Conservation (phyloP, 495 filamentous ascomycete genomes). For the Trichoderma asperelloides region DNA sequence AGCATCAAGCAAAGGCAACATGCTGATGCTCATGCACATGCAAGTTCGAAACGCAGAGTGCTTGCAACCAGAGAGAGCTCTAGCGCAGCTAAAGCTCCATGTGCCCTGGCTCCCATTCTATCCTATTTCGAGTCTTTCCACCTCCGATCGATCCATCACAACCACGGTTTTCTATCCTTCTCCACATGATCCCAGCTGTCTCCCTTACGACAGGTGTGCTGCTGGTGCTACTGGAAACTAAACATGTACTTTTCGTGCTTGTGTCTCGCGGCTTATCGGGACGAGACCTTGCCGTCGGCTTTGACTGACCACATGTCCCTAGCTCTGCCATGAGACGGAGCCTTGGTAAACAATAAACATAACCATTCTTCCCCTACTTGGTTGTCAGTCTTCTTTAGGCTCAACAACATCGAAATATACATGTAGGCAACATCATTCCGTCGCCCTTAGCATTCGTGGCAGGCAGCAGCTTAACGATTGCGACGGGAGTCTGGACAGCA, state of each 20-base stretch:
- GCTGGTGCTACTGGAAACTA: no score
- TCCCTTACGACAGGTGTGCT: no score
- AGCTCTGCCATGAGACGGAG: not conserved
- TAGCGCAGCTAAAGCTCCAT: not conserved
- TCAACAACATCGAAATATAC: no score
- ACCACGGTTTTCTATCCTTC: not conserved
- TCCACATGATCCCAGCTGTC: not conserved
- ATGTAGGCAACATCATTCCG: no score
- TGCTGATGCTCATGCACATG: not conserved
- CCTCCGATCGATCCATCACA: slow-evolving; percentile 3
- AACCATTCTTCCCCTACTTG: not conserved
- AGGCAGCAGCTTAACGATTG: no score
- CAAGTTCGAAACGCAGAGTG: not conserved
- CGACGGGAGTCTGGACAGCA: not conserved
- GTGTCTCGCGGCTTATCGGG: not conserved
- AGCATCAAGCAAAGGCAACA: not conserved
- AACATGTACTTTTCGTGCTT: no score
- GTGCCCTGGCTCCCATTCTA: not conserved
- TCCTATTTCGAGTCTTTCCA: not conserved
- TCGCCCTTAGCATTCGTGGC: no score
- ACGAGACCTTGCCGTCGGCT: not conserved
- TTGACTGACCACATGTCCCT: not conserved
- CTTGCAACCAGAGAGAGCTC: not conserved
- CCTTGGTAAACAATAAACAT: not conserved
- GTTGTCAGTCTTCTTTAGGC: not conserved